Conservation (phyloP, 768 basidiomycete genomes). For the Rhizopogon salebrosus region DNA sequence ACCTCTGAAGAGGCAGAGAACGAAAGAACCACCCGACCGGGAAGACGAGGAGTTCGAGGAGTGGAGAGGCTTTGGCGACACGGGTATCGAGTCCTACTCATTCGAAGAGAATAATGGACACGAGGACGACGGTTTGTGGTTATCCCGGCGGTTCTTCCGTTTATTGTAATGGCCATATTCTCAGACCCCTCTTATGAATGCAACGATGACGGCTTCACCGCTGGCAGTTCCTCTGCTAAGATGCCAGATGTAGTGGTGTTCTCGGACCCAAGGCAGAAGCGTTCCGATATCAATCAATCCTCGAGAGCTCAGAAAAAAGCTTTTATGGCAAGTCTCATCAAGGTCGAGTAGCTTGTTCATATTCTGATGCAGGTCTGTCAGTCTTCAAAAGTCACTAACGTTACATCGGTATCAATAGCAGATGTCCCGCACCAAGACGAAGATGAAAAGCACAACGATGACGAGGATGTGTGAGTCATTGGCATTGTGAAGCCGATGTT, state of each 20-base stretch:
- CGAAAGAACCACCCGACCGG: conserved; percentile 5
- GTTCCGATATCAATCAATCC: conserved; percentile 11
- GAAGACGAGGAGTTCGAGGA: conserved; percentile 28
- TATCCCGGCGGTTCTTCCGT: not conserved
- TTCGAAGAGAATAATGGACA: conserved; percentile 17
- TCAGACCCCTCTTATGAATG: conserved; percentile 29
- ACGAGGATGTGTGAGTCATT: not conserved
- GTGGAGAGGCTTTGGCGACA: conserved; percentile 34
- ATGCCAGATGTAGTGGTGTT: conserved; percentile 55
- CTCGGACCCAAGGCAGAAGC: conserved; percentile 29
- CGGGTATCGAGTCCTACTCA: not conserved
- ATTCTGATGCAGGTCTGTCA: conserved; percentile 19
- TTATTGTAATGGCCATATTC: not conserved
- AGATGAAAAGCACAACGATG: not conserved
- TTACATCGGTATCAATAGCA: conserved; percentile 30
- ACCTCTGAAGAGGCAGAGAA: conserved; percentile 16
- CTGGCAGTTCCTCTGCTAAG: conserved; percentile 23
- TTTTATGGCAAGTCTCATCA: conserved; percentile 62
- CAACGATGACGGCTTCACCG: conserved; percentile 41
- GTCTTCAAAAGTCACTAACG: conserved; percentile 75
- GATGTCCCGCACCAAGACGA: conserved; percentile 17
- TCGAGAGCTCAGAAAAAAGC: conserved; percentile 49
- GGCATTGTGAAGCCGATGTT: not conserved
- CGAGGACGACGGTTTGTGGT: conserved; percentile 15
- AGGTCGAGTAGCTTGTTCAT: not conserved